phyloP scores from a whole-genome alignment of 306 rosid species.

The Prinsepia uniflora region DNA sequence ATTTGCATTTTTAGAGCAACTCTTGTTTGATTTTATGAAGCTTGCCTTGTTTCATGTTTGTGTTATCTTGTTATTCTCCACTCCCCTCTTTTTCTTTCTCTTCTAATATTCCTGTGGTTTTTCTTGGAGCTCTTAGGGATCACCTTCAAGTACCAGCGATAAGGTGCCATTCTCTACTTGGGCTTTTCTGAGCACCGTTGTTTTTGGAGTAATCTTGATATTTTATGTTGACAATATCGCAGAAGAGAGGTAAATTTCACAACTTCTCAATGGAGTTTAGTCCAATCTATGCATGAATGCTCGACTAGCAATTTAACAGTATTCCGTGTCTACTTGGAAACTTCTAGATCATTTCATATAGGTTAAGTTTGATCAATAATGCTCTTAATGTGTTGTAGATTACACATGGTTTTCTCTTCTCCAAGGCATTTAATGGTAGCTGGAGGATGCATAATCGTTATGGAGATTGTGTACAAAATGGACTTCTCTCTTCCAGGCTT shows the following conservation, averaged over 20 bases:
- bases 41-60: not conserved
- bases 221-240: constrained; percentile 89
- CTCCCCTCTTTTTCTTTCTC: not conserved
- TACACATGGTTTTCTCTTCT: constrained; percentile 96
- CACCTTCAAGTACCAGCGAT: constrained; percentile 58
- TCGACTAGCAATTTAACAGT: not conserved
- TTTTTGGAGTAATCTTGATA: constrained; percentile 85
- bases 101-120: constrained; percentile 2
- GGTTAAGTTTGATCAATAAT: not conserved
- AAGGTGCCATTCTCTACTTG: constrained; percentile 87
- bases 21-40: constrained; percentile 3
- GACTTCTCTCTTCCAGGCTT: constrained; percentile 87
- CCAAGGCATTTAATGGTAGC: constrained; percentile 94
- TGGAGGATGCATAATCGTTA: constrained; percentile 73
- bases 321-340: not conserved
- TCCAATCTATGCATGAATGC: not conserved
- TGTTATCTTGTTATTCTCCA: constrained; percentile 1
- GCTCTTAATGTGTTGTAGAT: constrained; percentile 42
- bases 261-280: not conserved
- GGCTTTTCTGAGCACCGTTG: constrained; percentile 80
- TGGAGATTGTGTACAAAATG: constrained; percentile 81
- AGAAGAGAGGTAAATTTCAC: constrained; percentile 70
- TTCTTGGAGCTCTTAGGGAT: constrained; percentile 53
- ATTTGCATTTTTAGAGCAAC: constrained; percentile 19
- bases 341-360: constrained; percentile 1